phyloP scores from a whole-genome alignment of 2,329 filamentous ascomycete species.

The Sclerotinia minor region DNA sequence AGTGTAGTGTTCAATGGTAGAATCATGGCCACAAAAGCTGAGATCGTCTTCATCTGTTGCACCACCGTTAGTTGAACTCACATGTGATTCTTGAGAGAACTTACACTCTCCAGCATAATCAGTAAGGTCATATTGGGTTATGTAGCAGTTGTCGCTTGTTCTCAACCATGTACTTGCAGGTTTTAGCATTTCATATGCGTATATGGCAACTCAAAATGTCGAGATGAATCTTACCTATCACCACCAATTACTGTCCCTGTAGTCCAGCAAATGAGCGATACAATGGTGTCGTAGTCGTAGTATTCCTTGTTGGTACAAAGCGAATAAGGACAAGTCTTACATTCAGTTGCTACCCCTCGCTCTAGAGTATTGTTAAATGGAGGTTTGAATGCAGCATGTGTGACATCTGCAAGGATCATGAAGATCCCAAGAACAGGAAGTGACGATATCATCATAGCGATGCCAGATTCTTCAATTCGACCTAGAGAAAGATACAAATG shows the following conservation, averaged over 20 bases:
- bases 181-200: not conserved
- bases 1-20: slow-evolving; percentile 29
- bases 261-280: slow-evolving; percentile 33
- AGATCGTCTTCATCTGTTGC: slow-evolving; percentile 27
- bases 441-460: not conserved
- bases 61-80: not conserved
- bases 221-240: slow-evolving; percentile 27
- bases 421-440: not conserved
- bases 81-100: not conserved
- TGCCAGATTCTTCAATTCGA: not conserved
- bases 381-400: slow-evolving; percentile 20
- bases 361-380: slow-evolving; percentile 32
- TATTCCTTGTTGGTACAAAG: slow-evolving; percentile 32
- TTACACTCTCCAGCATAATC: slow-evolving; percentile 31
- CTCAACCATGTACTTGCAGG: slow-evolving; percentile 31
- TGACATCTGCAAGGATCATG: slow-evolving; percentile 5
- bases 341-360: slow-evolving; percentile 30
- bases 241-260: slow-evolving; percentile 29
- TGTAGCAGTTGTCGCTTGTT: slow-evolving; percentile 32
- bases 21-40: slow-evolving; percentile 29
- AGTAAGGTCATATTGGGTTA: slow-evolving; percentile 31
- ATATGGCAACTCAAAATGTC: not conserved
- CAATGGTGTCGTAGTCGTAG: slow-evolving; percentile 25
- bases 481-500: too few species aligned
- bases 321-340: slow-evolving; percentile 34